Percentiles rank a stretch among this genome's conserved stretches.
Evolutionary conservation across 169 alveolate genomes (phyloP).

Genomic region (Cyclospora cayetanensis): DNA sequence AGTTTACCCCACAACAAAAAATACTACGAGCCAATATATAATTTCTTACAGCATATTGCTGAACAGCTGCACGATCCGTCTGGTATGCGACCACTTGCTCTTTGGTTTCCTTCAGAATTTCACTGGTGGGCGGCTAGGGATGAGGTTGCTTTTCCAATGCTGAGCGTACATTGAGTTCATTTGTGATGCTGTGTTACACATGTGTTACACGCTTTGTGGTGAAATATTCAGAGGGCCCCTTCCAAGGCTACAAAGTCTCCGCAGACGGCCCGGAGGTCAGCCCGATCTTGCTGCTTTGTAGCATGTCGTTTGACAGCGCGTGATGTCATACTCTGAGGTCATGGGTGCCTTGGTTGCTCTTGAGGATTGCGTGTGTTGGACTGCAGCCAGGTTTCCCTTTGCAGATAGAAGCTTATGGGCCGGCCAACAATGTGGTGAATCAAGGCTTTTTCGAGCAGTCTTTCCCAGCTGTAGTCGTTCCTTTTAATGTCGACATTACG

Average conservation of each 20-base stretch:
- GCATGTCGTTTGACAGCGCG: no score
- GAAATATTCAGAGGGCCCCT: conserved; percentile 27
- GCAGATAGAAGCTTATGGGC: conserved; percentile 15
- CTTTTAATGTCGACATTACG: no score
- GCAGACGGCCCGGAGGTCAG: conserved; percentile 35
- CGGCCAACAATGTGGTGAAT: no score
- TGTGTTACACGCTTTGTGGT: no score
- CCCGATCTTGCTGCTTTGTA: neutral
- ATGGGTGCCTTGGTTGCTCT: neutral
- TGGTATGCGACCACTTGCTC: neutral
- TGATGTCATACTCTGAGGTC: conserved; percentile 43
- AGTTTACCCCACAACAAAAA: neutral
- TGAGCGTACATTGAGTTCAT: no score
- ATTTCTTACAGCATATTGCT: neutral
- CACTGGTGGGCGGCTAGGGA: no score
- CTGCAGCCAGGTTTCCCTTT: conserved; percentile 39
- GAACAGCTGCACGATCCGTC: conserved; percentile 37
- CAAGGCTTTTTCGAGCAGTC: no score
- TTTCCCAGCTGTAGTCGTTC: no score
- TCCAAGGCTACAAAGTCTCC: neutral
- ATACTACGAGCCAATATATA: neutral
- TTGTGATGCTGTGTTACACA: no score
- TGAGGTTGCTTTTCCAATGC: no score
- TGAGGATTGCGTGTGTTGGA: neutral
- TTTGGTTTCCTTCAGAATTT: no score